Evolutionary conservation across 164 flowering plant species (phyloP).

Genomic region (Aristolochia fimbriata): DNA sequence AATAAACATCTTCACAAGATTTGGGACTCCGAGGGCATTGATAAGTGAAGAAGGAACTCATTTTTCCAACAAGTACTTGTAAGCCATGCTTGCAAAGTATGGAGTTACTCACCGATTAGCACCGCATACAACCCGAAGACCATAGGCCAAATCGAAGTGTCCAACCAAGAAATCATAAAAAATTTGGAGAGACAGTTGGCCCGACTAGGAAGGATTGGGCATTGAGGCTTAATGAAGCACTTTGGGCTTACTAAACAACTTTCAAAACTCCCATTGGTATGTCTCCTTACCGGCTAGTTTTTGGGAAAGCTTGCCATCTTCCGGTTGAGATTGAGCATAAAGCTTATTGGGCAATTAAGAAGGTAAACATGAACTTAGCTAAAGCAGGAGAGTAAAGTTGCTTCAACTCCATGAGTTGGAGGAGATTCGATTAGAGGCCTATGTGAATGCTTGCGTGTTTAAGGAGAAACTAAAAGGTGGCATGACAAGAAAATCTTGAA

Average conservation of each 20-base stretch:
- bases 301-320: constrained; percentile 10
- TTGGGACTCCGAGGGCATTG: no score
- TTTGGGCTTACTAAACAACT: neutral
- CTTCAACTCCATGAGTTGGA: no score
- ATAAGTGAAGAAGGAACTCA: neutral
- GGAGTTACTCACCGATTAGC: neutral
- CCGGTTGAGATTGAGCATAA: constrained; percentile 10
- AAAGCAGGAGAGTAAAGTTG: no score
- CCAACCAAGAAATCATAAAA: neutral
- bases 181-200: neutral
- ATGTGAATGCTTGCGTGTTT: no score
- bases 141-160: no score
- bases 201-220: neutral
- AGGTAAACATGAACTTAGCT: no score
- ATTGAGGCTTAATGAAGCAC: neutral
- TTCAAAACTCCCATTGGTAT: constrained; percentile 10
- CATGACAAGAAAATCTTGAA: no score
- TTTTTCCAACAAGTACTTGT: neutral
- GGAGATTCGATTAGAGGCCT: no score
- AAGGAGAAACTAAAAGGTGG: no score
- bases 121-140: neutral
- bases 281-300: constrained; percentile 8
- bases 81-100: neutral
- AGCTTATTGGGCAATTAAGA: constrained; percentile 7
- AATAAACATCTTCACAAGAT: neutral